These are phyloP conservation scores for Hypoxylon sp. DNA, from an alignment of 2,329 filamentous ascomycete genomes.

Conservation along the genomic window DNA sequence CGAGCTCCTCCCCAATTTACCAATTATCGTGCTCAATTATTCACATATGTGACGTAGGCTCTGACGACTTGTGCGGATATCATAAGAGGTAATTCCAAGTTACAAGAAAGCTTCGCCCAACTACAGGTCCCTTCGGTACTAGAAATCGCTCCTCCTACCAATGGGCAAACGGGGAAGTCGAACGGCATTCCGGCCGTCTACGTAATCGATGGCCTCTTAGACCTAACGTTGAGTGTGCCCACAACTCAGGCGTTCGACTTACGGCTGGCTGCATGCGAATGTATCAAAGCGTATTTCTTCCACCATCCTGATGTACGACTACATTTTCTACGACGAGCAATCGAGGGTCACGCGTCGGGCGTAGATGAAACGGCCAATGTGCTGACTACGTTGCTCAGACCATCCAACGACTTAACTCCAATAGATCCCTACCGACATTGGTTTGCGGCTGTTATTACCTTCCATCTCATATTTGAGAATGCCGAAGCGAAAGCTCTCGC, in stretches of 20 bases:
- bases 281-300: slow-evolving; percentile 92
- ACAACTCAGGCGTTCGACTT: slow-evolving; percentile 80
- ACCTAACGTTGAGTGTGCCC: slow-evolving; percentile 80
- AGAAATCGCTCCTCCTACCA: slow-evolving; percentile 55
- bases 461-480: slow-evolving; percentile 88
- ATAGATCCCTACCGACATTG: slow-evolving; percentile 89
- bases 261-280: slow-evolving; percentile 87
- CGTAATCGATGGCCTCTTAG: slow-evolving; percentile 93
- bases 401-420: slow-evolving; percentile 71
- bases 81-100: slow-evolving; percentile 81
- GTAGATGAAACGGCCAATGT: slow-evolving; percentile 90
- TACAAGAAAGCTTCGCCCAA: slow-evolving; percentile 93
- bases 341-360: slow-evolving; percentile 85
- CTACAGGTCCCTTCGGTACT: slow-evolving; percentile 79
- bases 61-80: slow-evolving; percentile 88
- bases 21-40: slow-evolving; percentile 44
- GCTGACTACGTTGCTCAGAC: slow-evolving; percentile 82
- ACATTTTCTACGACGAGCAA: slow-evolving; percentile 90
- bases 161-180: slow-evolving; percentile 58
- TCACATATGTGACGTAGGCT: slow-evolving; percentile 64
- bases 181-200: slow-evolving; percentile 78
- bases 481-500: slow-evolving; percentile 82
- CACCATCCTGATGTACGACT: slow-evolving; percentile 84
- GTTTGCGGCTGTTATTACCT: slow-evolving; percentile 89
- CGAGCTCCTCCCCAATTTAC: slow-evolving; percentile 46